phyloP scores from a whole-genome alignment of 2,329 filamentous ascomycete genomes.

The Pleurostoma richardsiae region DNA sequence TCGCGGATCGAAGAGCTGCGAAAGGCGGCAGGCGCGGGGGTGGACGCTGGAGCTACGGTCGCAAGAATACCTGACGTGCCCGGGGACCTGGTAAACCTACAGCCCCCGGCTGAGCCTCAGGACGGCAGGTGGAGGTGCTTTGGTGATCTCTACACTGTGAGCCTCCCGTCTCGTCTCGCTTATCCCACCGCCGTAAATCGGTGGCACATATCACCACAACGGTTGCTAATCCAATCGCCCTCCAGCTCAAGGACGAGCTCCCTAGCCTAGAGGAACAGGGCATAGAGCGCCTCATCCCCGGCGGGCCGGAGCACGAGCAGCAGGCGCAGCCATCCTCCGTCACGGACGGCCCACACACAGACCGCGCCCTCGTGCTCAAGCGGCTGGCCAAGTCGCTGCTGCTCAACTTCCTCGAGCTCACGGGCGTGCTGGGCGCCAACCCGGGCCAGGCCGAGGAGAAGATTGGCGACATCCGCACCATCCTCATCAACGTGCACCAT shows the following conservation, averaged over 20 bases:
- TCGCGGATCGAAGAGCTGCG: constrained; percentile 45
- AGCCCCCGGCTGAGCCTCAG: constrained; percentile 72
- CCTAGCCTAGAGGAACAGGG: constrained; percentile 65
- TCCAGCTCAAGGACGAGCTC: constrained; percentile 53
- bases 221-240: not conserved
- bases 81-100: constrained; percentile 67
- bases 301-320: constrained; percentile 33
- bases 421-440: constrained; percentile 64
- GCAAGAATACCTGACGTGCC: constrained; percentile 49
- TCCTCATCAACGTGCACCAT: constrained; percentile 90
- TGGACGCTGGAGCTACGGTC: constrained; percentile 11
- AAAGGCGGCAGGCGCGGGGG: constrained; percentile 13
- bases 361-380: constrained; percentile 65
- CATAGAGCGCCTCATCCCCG: constrained; percentile 57
- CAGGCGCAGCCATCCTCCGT: constrained; percentile 26
- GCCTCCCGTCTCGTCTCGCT: constrained; percentile 4
- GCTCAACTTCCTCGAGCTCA: constrained; percentile 82
- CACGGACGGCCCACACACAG: constrained; percentile 50
- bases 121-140: constrained; percentile 72
- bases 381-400: constrained; percentile 78
- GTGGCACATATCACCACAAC: not conserved
- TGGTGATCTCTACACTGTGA: constrained; percentile 57
- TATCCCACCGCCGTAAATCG: not conserved
- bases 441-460: constrained; percentile 64
- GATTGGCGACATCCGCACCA: constrained; percentile 69